Percentiles rank a stretch among this genome's conserved stretches.
Evolutionary conservation across 139 green algal genomes (phyloP).

Genomic region (Chlamydomonas schloesseri): DNA sequence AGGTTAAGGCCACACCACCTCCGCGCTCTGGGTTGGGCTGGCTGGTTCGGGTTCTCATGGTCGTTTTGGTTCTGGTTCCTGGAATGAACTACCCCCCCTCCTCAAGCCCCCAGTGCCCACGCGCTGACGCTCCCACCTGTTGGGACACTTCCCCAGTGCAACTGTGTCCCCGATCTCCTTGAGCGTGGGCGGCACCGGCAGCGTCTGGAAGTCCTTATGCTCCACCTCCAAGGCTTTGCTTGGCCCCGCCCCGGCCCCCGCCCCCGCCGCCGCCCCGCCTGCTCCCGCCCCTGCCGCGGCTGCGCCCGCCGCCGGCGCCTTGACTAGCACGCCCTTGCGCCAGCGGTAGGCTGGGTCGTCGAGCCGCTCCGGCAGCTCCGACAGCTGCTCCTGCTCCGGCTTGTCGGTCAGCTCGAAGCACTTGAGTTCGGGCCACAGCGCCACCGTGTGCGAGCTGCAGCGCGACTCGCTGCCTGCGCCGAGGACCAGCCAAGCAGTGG

Average conservation of each 20-base stretch:
- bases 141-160: conserved; percentile 4
- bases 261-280: no score
- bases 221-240: no score
- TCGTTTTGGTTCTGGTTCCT: no score
- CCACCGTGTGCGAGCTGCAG: conserved; percentile 12
- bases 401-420: conserved; percentile 2
- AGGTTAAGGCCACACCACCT: no score
- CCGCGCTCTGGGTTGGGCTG: no score
- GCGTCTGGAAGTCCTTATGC: neutral
- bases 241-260: no score
- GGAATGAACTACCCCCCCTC: no score
- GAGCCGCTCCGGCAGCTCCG: conserved; percentile 9
- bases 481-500: no score
- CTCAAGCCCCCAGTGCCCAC: no score
- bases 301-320: no score
- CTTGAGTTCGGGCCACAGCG: neutral
- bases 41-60: no score
- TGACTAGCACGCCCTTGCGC: neutral
- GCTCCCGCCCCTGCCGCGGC: no score
- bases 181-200: neutral
- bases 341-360: neutral
- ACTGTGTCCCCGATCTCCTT: neutral
- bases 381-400: neutral
- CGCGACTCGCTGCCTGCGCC: neutral
- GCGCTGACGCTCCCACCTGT: neutral